These are phyloP conservation scores for Mycosphaerella sp. DNA, from an alignment of 2,329 filamentous ascomycete species.

Conservation along the genomic window DNA sequence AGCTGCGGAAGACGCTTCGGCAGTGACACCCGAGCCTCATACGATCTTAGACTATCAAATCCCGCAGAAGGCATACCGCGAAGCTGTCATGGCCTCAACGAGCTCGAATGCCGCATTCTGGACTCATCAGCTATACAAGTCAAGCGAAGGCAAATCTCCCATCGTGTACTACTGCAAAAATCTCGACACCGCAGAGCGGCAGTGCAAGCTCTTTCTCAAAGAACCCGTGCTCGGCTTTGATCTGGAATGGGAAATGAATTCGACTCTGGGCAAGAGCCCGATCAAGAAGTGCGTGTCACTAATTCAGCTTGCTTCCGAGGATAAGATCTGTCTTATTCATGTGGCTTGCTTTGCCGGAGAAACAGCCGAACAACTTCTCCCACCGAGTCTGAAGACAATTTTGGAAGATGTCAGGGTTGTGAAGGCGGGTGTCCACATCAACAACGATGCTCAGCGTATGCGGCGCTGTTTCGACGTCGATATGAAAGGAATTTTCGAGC, in stretches of 20 bases:
- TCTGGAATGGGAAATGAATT: constrained; percentile 67
- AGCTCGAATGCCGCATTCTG: constrained; percentile 42
- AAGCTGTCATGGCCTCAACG: constrained; percentile 26
- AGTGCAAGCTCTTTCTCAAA: constrained; percentile 58
- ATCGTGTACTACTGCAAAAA: constrained; percentile 72
- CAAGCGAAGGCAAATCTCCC: constrained; percentile 63
- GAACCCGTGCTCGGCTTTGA: constrained; percentile 79
- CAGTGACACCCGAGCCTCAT: constrained; percentile 10
- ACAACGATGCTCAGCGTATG: constrained; percentile 59
- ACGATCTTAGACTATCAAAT: constrained; percentile 24
- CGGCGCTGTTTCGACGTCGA: constrained; percentile 59
- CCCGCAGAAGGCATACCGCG: constrained; percentile 22
- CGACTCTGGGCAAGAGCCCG: constrained; percentile 32
- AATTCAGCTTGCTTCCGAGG: constrained; percentile 73
- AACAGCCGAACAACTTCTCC: constrained; percentile 51
- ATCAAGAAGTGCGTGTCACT: constrained; percentile 60
- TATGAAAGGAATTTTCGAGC: constrained; percentile 64
- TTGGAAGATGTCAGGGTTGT: constrained; percentile 63
- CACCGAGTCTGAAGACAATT: constrained; percentile 62
- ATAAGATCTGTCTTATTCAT: constrained; percentile 75
- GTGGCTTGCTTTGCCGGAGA: constrained; percentile 52
- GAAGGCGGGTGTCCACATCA: constrained; percentile 73
- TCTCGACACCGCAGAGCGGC: constrained; percentile 58
- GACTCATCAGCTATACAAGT: constrained; percentile 62
- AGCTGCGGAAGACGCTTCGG: neutral